A percentile compares a stretch with the other conserved stretches of the same genome.
These are phyloP conservation scores for Cordyceps cateniannulata DNA, from an alignment of 2,329 filamentous ascomycete species.

Conservation along the genomic window DNA sequence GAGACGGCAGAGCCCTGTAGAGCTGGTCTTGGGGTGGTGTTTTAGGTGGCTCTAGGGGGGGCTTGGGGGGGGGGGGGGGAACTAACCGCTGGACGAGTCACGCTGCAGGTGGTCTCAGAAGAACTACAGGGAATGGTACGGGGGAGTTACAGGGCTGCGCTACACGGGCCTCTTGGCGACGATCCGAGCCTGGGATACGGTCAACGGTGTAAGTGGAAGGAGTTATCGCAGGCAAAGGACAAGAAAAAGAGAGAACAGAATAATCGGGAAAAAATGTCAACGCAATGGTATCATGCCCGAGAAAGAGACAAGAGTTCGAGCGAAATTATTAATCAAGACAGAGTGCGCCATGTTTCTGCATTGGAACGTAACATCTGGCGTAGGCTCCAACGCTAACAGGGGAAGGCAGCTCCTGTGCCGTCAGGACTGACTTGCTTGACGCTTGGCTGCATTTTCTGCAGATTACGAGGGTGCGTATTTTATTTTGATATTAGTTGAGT, in stretches of 20 bases:
- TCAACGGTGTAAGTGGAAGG: background rate
- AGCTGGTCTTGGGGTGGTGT: background rate
- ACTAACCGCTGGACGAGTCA: background rate
- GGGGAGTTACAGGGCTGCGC: too few species aligned
- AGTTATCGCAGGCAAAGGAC: background rate
- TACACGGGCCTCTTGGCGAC: background rate
- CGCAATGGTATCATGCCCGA: background rate
- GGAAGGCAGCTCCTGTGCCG: background rate
- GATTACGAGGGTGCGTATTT: background rate
- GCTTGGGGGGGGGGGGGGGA: background rate
- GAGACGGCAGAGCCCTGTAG: background rate
- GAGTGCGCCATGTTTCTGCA: slow-evolving; percentile 1
- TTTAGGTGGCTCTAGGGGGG: too few species aligned
- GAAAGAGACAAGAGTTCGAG: background rate
- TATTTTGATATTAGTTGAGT: background rate
- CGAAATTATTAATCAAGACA: background rate
- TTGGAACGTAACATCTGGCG: slow-evolving; percentile 10
- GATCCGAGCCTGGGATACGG: background rate
- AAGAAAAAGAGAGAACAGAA: too few species aligned
- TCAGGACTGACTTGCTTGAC: background rate
- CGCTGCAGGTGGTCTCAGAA: background rate
- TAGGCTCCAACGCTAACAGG: background rate
- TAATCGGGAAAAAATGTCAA: too few species aligned
- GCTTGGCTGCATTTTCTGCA: background rate
- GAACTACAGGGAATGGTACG: background rate